A percentile compares a stretch with the other conserved stretches of the same genome.
Evolutionary conservation across 805 yeast genomes (phyloP).

Genomic region (Monosporozyma aquatica): DNA sequence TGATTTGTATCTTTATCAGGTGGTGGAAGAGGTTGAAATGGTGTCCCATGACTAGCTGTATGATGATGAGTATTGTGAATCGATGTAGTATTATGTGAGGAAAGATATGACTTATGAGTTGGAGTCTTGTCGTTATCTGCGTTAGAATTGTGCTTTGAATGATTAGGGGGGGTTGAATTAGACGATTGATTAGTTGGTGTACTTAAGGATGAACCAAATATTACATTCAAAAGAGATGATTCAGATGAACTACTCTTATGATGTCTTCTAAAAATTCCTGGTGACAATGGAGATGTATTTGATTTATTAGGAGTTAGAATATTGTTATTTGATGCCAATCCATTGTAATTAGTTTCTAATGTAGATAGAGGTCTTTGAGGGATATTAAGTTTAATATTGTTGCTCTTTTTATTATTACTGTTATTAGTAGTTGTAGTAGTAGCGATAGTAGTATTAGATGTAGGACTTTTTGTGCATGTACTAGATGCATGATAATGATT

Average conservation of each 20-base stretch:
- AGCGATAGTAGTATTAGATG: no score
- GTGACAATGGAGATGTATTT: constrained; percentile 22
- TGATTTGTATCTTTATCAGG: neutral
- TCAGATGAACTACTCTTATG: constrained; percentile 56
- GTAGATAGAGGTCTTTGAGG: constrained; percentile 22
- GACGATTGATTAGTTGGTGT: constrained; percentile 8
- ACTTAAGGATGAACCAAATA: constrained; percentile 26
- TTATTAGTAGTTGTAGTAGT: no score
- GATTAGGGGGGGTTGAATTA: neutral
- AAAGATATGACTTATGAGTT: neutral
- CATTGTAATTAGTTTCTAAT: constrained; percentile 4
- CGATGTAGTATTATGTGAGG: neutral
- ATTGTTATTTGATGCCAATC: neutral
- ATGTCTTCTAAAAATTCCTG: constrained; percentile 53
- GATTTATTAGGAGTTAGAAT: neutral
- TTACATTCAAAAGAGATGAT: constrained; percentile 35
- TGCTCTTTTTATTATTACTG: no score
- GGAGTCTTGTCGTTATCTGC: neutral
- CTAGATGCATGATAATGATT: no score
- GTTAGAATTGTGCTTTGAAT: neutral
- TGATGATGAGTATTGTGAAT: neutral
- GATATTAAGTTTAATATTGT: constrained; percentile 22
- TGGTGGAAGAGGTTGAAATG: neutral
- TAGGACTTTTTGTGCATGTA: no score
- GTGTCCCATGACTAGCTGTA: neutral